Evolutionary conservation across 352 stramenopile genomes (phyloP), one percentile per base, ranked within the genome.

Genomic region (Ochromonadaceae sp.): DNA sequence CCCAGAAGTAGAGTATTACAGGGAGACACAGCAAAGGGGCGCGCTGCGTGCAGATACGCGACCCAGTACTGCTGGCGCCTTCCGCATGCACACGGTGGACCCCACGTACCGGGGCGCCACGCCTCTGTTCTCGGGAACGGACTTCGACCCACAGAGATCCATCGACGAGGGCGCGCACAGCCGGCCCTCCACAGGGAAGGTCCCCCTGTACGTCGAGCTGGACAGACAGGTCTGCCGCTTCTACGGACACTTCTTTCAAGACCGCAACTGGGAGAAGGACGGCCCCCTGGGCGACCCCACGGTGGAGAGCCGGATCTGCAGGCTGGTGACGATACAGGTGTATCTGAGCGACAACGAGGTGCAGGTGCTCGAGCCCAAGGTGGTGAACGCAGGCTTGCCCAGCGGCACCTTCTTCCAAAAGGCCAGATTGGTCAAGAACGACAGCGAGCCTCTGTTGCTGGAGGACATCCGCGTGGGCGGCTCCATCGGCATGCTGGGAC

Each of bases 371-470:
- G 85, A 92, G 71, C 74, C 81, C 32, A 78, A 77, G 38, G 69
- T 77, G 3, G 61, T 75, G 40, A 92, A 92, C 73, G 87, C 78
- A 56, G 85, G 85, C 9, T 86, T 91, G 35, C 76, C 77, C 1
- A 81, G 91, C 40, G 84, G 84, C 30, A 88, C 74, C 7, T 63
- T 63, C 38, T 50, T 31, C 67, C 80, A 82, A 68, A 41, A 67
- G n/a, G 34, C 44, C 10, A 82, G 85, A 66, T 88, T 92, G 65
- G 66, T 91, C 28, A 79, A 81, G 20, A 86, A 87, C 66, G 85
- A 85, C 63, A 76, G 85, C 70, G 87, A 88, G 49, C 78, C 86
- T 49, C 57, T 93, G 42, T 78, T 78, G 59, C 90, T 92, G 65
- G 68, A 83, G 59, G 86, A 79, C 22, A 70, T 75, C 25, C 20